A percentile compares a stretch with the other conserved stretches of the same genome.
These are phyloP conservation scores for Solanum rostratum DNA, from an alignment of 257 asterid genomes.

Conservation along the genomic window DNA sequence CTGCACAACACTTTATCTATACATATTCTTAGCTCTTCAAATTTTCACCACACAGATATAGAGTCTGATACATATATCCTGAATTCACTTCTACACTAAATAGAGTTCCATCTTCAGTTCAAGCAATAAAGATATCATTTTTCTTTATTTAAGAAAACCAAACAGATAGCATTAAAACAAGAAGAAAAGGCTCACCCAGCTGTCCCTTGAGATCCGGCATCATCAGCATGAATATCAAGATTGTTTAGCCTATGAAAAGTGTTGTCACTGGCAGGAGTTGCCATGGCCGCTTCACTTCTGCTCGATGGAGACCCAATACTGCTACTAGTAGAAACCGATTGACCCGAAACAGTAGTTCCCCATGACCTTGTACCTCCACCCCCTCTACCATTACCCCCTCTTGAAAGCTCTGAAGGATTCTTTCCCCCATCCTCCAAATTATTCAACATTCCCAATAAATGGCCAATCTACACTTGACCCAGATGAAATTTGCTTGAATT, in stretches of 20 bases:
- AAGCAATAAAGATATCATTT: not conserved
- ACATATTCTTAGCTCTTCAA: not conserved
- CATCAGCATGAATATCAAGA: constrained; percentile 82
- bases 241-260: constrained; percentile 50
- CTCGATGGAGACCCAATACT: constrained; percentile 92
- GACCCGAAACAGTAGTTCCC: constrained; percentile 88
- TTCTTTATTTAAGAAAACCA: not conserved
- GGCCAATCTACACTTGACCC: constrained; percentile 1
- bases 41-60: not conserved
- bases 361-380: constrained; percentile 74
- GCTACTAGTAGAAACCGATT: constrained; percentile 86
- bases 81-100: not conserved
- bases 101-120: not conserved
- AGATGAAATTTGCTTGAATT: not conserved
- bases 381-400: constrained; percentile 24
- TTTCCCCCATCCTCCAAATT: constrained; percentile 56
- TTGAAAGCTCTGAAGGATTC: constrained; percentile 35
- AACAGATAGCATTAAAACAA: not conserved
- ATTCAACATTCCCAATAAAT: constrained; percentile 47
- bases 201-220: constrained; percentile 77
- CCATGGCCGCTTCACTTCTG: constrained; percentile 77
- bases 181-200: constrained; percentile 50
- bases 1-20: not conserved
- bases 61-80: not conserved
- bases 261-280: constrained; percentile 57